Evolutionary conservation across 495 filamentous ascomycete species (phyloP).

Genomic region (Podospora pseudoanserina): DNA sequence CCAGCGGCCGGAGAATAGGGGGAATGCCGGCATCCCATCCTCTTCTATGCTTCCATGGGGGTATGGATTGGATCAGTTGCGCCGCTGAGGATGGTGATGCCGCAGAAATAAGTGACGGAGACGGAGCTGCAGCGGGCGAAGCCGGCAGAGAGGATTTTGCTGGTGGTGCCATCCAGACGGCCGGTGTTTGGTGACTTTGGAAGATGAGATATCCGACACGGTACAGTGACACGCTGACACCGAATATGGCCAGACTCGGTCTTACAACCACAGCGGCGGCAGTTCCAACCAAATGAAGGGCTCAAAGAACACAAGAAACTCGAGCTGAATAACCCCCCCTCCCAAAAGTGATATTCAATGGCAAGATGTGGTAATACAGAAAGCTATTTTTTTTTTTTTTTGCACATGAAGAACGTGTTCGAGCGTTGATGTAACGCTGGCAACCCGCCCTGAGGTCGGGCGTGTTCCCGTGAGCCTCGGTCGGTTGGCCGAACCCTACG

Average conservation of each 20-base stretch:
- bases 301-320: neutral
- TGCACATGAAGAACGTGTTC: neutral
- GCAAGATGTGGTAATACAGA: neutral
- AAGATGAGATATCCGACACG: neutral
- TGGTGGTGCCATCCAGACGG: neutral
- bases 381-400: neutral
- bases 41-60: constrained; percentile 8
- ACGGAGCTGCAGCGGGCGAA: neutral
- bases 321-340: neutral
- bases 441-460: neutral
- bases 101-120: neutral
- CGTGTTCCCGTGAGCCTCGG: neutral
- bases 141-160: neutral
- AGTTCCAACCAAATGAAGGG: neutral
- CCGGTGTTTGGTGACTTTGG: neutral
- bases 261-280: neutral
- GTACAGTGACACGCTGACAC: too few relatives aligned
- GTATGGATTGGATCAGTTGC: neutral
- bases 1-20: constrained; percentile 53
- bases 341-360: neutral
- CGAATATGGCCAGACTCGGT: neutral
- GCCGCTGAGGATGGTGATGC: neutral
- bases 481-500: neutral
- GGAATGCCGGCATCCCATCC: constrained; percentile 39
- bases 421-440: neutral